Conservation (phyloP, 495 filamentous ascomycete species). For the Platismatia glauca region DNA sequence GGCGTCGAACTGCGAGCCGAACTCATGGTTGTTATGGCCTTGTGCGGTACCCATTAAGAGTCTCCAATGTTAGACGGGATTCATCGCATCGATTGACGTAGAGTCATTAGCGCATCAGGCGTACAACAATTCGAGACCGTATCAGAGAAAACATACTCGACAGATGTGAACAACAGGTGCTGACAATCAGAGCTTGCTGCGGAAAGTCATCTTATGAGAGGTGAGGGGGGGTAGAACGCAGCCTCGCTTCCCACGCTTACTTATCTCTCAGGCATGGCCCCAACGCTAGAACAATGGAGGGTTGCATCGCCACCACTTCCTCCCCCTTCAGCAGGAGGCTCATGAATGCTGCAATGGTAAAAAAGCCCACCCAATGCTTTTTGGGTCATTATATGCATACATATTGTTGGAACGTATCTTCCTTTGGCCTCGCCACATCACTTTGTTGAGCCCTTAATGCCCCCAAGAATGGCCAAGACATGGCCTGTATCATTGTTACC, state of each 20-base stretch:
- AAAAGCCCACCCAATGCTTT: background rate
- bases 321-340: too few relatives aligned
- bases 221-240: background rate
- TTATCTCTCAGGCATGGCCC: background rate
- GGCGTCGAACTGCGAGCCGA: background rate
- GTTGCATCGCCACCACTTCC: background rate
- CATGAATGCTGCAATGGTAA: background rate
- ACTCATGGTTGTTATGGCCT: background rate
- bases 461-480: background rate
- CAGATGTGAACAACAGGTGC: background rate
- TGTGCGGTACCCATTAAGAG: background rate
- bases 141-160: background rate
- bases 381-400: background rate
- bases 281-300: background rate
- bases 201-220: background rate
- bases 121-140: too few relatives aligned
- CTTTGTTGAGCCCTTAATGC: background rate
- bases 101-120: background rate
- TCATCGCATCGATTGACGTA: background rate
- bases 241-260: background rate
- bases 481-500: slow-evolving; percentile 2
- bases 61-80: background rate
- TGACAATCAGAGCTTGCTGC: background rate
- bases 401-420: background rate
- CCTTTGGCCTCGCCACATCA: background rate